Base-by-base conservation (phyloP, 176 grass and related monocot species). In the Stipa capillata region DNA sequence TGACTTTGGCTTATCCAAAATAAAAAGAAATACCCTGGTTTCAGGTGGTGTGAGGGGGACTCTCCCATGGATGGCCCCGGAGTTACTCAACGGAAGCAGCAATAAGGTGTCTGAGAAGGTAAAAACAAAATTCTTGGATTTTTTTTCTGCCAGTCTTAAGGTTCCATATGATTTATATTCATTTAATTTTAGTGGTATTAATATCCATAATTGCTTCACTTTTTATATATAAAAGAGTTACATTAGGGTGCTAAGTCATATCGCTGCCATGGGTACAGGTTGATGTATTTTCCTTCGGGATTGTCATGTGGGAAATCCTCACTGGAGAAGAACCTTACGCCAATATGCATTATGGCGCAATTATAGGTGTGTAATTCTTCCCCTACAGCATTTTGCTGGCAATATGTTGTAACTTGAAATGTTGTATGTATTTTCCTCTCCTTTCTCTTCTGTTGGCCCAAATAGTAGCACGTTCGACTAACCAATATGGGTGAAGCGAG, bases 41-140 rank as follows among this genome's bases (percentile, higher is more conserved):
- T 96, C 93, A 20, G 93, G 93, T 55, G 93, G 93, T 72, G 93
- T 96, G 39, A 90, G n/a, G n/a, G n/a, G n/a, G n/a, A n/a, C n/a
- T n/a, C n/a, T n/a, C n/a, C n/a, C n/a, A n/a, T n/a, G n/a, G n/a
- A n/a, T n/a, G n/a, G n/a, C n/a, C n/a, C n/a, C n/a, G n/a, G n/a
- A n/a, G n/a, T n/a, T n/a, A n/a, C 85, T 96, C 44, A 96, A 90
- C 73, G 93, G 93, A 80, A 88, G 93, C 69, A 96, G 93, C 78
- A 96, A 86, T 54, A 96, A 86, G 63, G 93, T 96, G 85, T 96
- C 93, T 44, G 93, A 96, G 65, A 96, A 96, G 93, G 93, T 96
- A 87, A 64, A 35, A 40, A 7, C 5, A 54, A 85, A 8, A 13
- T 69, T 79, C n/a, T 39, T 61, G 60, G 5, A 23, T 85, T 53